A percentile compares a stretch with the other conserved stretches of the same genome.
phyloP scores from a whole-genome alignment of 1,284 basidiomycete genomes.

The Irpex sp. region DNA sequence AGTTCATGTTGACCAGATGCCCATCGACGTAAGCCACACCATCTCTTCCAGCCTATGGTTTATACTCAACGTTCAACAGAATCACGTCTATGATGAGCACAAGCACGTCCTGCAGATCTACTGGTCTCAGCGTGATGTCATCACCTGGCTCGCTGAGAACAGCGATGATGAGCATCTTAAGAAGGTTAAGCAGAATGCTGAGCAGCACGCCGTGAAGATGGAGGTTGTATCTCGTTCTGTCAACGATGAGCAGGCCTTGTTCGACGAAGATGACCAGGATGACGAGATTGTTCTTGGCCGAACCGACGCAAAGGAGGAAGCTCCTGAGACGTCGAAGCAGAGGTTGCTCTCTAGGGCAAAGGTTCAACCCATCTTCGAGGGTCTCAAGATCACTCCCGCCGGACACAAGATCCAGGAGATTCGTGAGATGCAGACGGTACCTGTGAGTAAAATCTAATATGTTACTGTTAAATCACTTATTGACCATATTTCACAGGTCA shows the following conservation, averaged over 20 bases:
- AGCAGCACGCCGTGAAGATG: slow-evolving; percentile 83
- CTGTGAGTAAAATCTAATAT: slow-evolving; percentile 47
- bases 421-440: slow-evolving; percentile 83
- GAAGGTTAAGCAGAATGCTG: slow-evolving; percentile 85
- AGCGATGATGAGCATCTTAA: slow-evolving; percentile 91
- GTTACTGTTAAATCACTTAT: not conserved
- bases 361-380: slow-evolving; percentile 72
- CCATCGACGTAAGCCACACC: slow-evolving; percentile 70
- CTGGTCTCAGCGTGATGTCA: slow-evolving; percentile 89
- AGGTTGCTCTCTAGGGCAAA: slow-evolving; percentile 71
- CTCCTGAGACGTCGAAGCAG: slow-evolving; percentile 65
- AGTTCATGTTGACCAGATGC: slow-evolving; percentile 98
- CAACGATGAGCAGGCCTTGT: slow-evolving; percentile 82
- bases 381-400: slow-evolving; percentile 59
- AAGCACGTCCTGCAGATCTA: slow-evolving; percentile 85
- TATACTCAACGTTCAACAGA: slow-evolving; percentile 39
- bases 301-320: slow-evolving; percentile 37
- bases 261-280: slow-evolving; percentile 82
- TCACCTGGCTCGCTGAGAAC: slow-evolving; percentile 90
- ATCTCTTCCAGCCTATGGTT: not conserved
- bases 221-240: slow-evolving; percentile 75
- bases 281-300: slow-evolving; percentile 78
- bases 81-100: slow-evolving; percentile 93
- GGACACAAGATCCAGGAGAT: slow-evolving; percentile 94
- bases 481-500: slow-evolving; percentile 49